These are phyloP conservation scores for Saccharum officinarum DNA, from an alignment of 176 grass and related monocot species.

Conservation along the genomic window DNA sequence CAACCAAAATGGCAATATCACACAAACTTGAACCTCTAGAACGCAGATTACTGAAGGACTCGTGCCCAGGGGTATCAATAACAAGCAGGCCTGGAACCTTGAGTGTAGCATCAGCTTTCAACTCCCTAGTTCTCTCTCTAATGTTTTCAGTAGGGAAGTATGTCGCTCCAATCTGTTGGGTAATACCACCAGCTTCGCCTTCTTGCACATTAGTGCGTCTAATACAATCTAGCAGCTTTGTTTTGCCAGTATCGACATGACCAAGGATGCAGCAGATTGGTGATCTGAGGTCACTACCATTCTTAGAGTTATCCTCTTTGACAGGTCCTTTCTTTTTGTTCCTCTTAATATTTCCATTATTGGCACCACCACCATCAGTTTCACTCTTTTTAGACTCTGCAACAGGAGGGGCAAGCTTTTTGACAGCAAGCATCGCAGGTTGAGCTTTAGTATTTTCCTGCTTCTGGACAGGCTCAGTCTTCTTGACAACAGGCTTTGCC, in stretches of 20 bases:
- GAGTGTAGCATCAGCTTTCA: constrained; percentile 91
- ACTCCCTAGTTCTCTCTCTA: constrained; percentile 90
- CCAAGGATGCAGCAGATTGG: constrained; percentile 98
- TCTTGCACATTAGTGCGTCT: constrained; percentile 89
- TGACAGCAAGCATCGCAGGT: constrained; percentile 42
- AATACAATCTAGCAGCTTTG: constrained; percentile 90
- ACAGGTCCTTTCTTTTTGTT: constrained; percentile 51
- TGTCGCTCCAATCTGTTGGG: constrained; percentile 92
- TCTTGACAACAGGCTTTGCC: constrained; percentile 52
- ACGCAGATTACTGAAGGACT: constrained; percentile 90
- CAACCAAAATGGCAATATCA: constrained; percentile 95
- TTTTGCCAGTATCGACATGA: constrained; percentile 95
- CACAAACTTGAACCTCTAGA: constrained; percentile 98
- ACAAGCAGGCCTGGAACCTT: constrained; percentile 96
- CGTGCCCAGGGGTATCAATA: constrained; percentile 95
- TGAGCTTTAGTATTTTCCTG: constrained; percentile 50
- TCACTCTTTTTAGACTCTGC: constrained; percentile 50
- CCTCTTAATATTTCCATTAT: constrained; percentile 53
- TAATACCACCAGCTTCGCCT: constrained; percentile 96
- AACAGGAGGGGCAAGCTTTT: constrained; percentile 58
- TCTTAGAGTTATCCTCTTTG: constrained; percentile 51
- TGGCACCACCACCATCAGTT: constrained; percentile 29
- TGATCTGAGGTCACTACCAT: constrained; percentile 69
- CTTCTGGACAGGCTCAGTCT: constrained; percentile 33
- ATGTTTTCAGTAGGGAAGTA: constrained; percentile 98